phyloP scores from a whole-genome alignment of 2,329 filamentous ascomycete species.

The Fusarium drepaniforme region DNA sequence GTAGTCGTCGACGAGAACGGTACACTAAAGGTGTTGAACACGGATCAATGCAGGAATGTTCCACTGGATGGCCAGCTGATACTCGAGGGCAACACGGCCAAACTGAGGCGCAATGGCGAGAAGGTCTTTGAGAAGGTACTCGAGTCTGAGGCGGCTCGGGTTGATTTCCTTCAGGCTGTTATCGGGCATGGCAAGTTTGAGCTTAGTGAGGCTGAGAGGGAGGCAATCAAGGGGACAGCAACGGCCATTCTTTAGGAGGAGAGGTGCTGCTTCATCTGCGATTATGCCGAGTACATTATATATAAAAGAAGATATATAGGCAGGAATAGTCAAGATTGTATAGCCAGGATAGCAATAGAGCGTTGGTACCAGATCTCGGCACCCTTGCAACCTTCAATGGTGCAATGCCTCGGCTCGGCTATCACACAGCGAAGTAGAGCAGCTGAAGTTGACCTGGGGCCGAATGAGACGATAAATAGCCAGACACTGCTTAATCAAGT shows the following conservation, averaged over 20 bases:
- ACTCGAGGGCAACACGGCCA: conserved; percentile 59
- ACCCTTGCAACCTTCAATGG: background rate
- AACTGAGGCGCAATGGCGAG: conserved; percentile 51
- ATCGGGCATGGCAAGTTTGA: conserved; percentile 49
- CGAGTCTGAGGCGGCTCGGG: conserved; percentile 61
- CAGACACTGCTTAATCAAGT: background rate
- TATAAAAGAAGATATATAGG: background rate
- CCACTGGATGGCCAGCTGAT: conserved; percentile 54
- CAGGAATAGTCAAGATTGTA: background rate
- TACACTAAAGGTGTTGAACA: conserved; percentile 29
- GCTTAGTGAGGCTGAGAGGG: conserved; percentile 59
- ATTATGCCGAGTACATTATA: background rate
- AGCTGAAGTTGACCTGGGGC: background rate
- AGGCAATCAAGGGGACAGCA: conserved; percentile 58
- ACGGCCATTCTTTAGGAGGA: conserved; percentile 18
- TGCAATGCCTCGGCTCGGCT: background rate
- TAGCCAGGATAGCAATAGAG: background rate
- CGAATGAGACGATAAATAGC: background rate
- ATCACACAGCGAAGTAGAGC: background rate
- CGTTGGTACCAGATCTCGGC: background rate
- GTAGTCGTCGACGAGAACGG: conserved; percentile 55
- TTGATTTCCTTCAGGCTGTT: conserved; percentile 63
- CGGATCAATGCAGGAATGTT: conserved; percentile 42
- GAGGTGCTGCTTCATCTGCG: background rate
- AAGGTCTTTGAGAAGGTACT: conserved; percentile 56